Base-by-base conservation (phyloP, 225 moss, liverwort and hornwort genomes). In the Asterella californica region DNA sequence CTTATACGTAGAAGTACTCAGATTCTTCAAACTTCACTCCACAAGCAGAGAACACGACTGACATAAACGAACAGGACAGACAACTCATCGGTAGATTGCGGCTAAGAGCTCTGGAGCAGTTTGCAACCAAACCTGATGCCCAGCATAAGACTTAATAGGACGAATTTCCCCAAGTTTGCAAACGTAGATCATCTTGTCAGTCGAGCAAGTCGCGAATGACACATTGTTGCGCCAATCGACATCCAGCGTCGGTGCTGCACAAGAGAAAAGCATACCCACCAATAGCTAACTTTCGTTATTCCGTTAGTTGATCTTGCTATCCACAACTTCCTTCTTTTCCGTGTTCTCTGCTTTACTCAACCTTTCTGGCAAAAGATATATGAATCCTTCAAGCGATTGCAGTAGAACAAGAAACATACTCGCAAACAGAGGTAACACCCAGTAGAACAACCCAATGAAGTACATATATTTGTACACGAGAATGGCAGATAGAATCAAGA, bases 141-240 rank as follows among this genome's bases (percentile, higher is more conserved):
- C 97, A 74, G 91, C 88, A 80, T 91, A 99, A 36, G 90, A 84
- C 82, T 99, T 99, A 49, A 99, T 94, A 66, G 94, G 93, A 81
- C 93, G 90, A 36, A 89, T 83, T 76, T 99, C 97, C 81, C 97
- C 94, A 78, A 99, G 93, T 86, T 99, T 99, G 86, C 97, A 99
- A 55, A 99, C 97, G 82, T 93, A 99, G 63, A 99, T 99, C 97
- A 99, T 99, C 83, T 93, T 99, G 85, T 99, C 97, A 70, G 97
- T 99, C 29, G 97, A 99, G 77, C 97, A 99, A 79, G 97, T 99
- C 68, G 97, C 97, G 82, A 99, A 99, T 36, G 94, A 99, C 22
- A 92, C 86, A 82, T 93, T 99, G 87, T 99, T 99, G 57, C 97
- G 92, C 97, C 97, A 99, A 78, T 99, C 97, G 77, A 99, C 97